Evolutionary conservation across 1,284 basidiomycete species (phyloP).

Genomic region (Cutaneotrichosporon cutaneum): DNA sequence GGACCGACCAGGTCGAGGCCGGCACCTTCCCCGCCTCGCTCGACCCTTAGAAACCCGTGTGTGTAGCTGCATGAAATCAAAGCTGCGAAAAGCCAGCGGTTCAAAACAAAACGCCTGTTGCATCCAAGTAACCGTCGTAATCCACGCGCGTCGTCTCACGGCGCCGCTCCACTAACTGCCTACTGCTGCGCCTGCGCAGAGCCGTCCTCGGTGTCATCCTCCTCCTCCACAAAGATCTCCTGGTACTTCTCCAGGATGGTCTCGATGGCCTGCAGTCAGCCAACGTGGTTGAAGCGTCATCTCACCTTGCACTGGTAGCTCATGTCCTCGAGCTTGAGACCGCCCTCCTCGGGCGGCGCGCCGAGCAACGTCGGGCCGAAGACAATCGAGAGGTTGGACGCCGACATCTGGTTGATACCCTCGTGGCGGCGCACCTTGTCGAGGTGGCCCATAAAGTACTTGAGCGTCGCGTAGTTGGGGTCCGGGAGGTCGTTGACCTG

Average conservation of each 20-base stretch:
- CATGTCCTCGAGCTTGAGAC: conserved; percentile 61
- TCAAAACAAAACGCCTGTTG: neutral
- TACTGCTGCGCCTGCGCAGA: conserved; percentile 14
- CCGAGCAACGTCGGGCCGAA: conserved; percentile 95
- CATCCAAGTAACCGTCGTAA: neutral
- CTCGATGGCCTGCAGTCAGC: conserved; percentile 66
- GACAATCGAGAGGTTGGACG: conserved; percentile 91
- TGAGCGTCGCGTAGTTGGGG: conserved; percentile 95
- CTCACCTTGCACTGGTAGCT: conserved; percentile 65
- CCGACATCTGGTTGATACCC: conserved; percentile 84
- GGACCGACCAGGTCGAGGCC: conserved; percentile 88
- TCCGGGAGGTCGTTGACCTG: conserved; percentile 97
- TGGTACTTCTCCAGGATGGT: conserved; percentile 81
- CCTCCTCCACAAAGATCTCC: conserved; percentile 79
- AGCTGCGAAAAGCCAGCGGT: conserved; percentile 7
- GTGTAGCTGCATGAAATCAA: conserved; percentile 14
- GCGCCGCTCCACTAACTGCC: conserved; percentile 1
- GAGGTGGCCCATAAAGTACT: conserved; percentile 92
- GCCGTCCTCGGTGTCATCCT: conserved; percentile 24
- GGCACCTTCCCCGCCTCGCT: conserved; percentile 89
- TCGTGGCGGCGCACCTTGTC: conserved; percentile 77
- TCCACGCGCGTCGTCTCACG: neutral
- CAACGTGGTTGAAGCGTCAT: conserved; percentile 29
- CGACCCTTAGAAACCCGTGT: conserved; percentile 60
- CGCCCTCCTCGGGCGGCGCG: conserved; percentile 55